These are phyloP conservation scores for Simplicillium aogashimaense DNA, from an alignment of 2,329 filamentous ascomycete species.

Conservation along the genomic window DNA sequence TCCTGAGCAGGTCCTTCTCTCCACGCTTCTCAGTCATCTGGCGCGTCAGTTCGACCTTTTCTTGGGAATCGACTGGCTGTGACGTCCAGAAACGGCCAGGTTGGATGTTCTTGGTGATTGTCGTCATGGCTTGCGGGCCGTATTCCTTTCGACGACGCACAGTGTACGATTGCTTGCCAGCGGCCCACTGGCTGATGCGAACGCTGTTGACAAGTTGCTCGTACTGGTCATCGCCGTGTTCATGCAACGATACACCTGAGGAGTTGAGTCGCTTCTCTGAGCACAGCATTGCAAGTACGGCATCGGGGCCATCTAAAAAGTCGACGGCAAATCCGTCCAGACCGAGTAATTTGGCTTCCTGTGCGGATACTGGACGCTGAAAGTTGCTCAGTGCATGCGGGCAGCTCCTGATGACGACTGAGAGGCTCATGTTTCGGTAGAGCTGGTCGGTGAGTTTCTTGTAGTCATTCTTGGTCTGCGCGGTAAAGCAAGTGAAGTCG, in stretches of 20 bases:
- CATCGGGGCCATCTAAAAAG: conserved; percentile 67
- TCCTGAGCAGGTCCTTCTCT: conserved; percentile 23
- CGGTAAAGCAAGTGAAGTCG: conserved; percentile 61
- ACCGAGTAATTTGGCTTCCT: conserved; percentile 49
- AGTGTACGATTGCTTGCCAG: conserved; percentile 52
- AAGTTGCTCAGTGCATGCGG: conserved; percentile 44
- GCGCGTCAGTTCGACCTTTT: conserved; percentile 50
- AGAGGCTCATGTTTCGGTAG: conserved; percentile 52
- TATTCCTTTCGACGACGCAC: conserved; percentile 71
- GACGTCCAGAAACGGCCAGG: conserved; percentile 65
- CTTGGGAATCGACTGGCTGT: conserved; percentile 59
- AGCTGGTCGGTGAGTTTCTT: conserved; percentile 59
- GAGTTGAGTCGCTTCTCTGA: conserved; percentile 58
- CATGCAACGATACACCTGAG: conserved; percentile 52
- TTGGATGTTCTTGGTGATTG: conserved; percentile 50
- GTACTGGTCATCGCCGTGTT: conserved; percentile 59
- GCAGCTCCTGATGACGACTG: conserved; percentile 62
- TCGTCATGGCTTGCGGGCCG: conserved; percentile 62
- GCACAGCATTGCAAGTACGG: conserved; percentile 84
- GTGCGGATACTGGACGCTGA: conserved; percentile 38
- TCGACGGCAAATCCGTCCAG: conserved; percentile 77
- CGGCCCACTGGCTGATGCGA: conserved; percentile 59
- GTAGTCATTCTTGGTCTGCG: conserved; percentile 67
- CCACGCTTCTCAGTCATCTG: conserved; percentile 33
- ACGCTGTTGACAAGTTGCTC: conserved; percentile 48